These are phyloP conservation scores for Hymenotorrendiella dingleyae DNA, from an alignment of 2,329 filamentous ascomycete species.

Conservation along the genomic window DNA sequence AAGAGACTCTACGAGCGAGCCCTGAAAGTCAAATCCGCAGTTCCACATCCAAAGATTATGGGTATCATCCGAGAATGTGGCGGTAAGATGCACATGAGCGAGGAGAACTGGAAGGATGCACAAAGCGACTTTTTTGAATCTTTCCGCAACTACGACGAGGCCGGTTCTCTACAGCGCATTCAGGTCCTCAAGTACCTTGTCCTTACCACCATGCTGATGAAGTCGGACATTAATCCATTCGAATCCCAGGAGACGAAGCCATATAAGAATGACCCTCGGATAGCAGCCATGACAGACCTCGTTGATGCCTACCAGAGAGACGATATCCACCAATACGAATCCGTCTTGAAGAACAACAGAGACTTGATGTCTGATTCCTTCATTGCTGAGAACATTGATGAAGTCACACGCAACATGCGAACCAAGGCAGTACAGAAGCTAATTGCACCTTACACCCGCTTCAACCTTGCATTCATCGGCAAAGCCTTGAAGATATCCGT, in stretches of 20 bases:
- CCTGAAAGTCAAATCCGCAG: conserved; percentile 88
- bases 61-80: conserved; percentile 97
- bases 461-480: conserved; percentile 83
- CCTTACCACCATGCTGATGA: conserved; percentile 96
- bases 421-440: conserved; percentile 92
- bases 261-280: conserved; percentile 91
- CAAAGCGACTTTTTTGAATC: conserved; percentile 98
- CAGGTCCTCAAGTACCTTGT: conserved; percentile 97
- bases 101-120: conserved; percentile 98
- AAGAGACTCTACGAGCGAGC: conserved; percentile 90
- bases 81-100: conserved; percentile 99
- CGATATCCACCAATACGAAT: conserved; percentile 87
- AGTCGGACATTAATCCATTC: conserved; percentile 97
- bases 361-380: conserved; percentile 89
- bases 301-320: conserved; percentile 96
- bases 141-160: conserved; percentile 98
- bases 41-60: conserved; percentile 98
- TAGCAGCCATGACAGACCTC: conserved; percentile 93
- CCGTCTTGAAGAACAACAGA: conserved; percentile 77
- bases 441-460: conserved; percentile 89
- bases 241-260: conserved; percentile 98
- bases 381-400: conserved; percentile 98
- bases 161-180: conserved; percentile 89
- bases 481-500: conserved; percentile 80
- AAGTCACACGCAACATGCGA: conserved; percentile 96